Base-by-base conservation (phyloP, 768 basidiomycete genomes). In the Pulveroboletus sp. region DNA sequence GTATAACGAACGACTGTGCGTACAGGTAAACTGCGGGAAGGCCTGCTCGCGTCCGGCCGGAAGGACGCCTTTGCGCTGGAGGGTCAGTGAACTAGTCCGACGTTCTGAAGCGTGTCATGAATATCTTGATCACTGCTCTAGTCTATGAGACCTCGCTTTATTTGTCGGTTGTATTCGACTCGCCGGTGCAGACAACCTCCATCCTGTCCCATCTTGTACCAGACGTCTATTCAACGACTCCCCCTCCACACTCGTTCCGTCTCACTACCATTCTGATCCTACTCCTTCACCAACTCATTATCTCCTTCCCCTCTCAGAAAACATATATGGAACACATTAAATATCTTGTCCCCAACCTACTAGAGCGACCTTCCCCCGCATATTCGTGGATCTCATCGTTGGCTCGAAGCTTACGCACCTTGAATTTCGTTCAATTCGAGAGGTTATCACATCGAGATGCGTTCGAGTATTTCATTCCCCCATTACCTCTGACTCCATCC, bases 11-110 rank as follows among this genome's bases (percentile, higher is more conserved):
- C 3, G 36, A 26, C 18, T 42, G 6, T 30, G n/a, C 10, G 37
- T 48, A 2, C 49, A 90, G 88, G 87, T 38, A 90, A 89, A 62
- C 70, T 90, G 7, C 75, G 88, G 43, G 88, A 90, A 66, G 88
- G 88, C 0, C 71, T 89, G 3, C 73, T 76, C 7, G 79, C 87
- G 0, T 79, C 83, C 2, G 69, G 70, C 27, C 75, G 88, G 49
- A 70, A 51, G 17, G 88, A 88, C 61, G 50, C 46, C 3, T 88
- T 90, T 58, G 76, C 83, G 2, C 47, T 83, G 11, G 84, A 89
- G 79, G 88, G 87, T 86, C 50, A 36, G 73, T 47, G 28, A 18
- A 15, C 46, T 27, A 9, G 9, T 26, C 37, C 26, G 21, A 24
- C n/a, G 3, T 45, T 21, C 6, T 31, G n/a, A 21, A 3, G 31